phyloP scores from a whole-genome alignment of 2,329 filamentous ascomycete genomes.

The Blastomyces silverae region DNA sequence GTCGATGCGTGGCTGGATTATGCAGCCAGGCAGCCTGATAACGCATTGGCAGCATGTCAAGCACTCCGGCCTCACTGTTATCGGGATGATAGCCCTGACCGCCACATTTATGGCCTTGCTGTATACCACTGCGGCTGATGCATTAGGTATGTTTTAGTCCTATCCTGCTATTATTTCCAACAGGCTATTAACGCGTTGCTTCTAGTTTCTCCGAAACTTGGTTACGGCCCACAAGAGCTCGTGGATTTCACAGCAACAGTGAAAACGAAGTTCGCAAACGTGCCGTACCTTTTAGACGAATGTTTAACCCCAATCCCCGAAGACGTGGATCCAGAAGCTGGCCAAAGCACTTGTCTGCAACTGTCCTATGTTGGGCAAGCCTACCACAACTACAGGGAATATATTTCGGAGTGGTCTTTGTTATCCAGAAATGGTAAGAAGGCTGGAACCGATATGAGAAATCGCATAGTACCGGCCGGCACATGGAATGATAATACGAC shows the following conservation, averaged over 20 bases:
- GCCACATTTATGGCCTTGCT: slow-evolving; percentile 61
- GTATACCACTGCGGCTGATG: slow-evolving; percentile 70
- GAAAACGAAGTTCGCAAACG: slow-evolving; percentile 57
- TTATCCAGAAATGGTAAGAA: slow-evolving; percentile 43
- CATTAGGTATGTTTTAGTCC: slow-evolving; percentile 44
- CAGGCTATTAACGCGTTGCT: slow-evolving; percentile 1
- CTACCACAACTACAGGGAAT: slow-evolving; percentile 63
- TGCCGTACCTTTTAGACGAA: slow-evolving; percentile 46
- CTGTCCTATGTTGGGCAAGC: slow-evolving; percentile 62
- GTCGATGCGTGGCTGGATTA: slow-evolving; percentile 69
- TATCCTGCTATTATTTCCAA: not conserved
- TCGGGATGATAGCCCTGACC: slow-evolving; percentile 58
- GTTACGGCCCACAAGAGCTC: slow-evolving; percentile 49
- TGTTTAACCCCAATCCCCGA: slow-evolving; percentile 57
- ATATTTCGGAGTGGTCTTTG: slow-evolving; percentile 51
- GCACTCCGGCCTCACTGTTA: slow-evolving; percentile 56
- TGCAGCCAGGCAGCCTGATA: slow-evolving; percentile 65
- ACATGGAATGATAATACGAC: slow-evolving; percentile 68
- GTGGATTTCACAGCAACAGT: slow-evolving; percentile 52
- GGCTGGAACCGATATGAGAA: slow-evolving; percentile 36
- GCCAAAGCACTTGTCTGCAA: slow-evolving; percentile 56
- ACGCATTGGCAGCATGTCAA: slow-evolving; percentile 60
- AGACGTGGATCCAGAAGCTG: slow-evolving; percentile 36
- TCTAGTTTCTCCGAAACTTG: slow-evolving; percentile 63
- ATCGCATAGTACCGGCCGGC: slow-evolving; percentile 55